These are phyloP conservation scores for Mortierella sp. DNA, from an alignment of 371 early-diverging fungal genomes.

Conservation along the genomic window DNA sequence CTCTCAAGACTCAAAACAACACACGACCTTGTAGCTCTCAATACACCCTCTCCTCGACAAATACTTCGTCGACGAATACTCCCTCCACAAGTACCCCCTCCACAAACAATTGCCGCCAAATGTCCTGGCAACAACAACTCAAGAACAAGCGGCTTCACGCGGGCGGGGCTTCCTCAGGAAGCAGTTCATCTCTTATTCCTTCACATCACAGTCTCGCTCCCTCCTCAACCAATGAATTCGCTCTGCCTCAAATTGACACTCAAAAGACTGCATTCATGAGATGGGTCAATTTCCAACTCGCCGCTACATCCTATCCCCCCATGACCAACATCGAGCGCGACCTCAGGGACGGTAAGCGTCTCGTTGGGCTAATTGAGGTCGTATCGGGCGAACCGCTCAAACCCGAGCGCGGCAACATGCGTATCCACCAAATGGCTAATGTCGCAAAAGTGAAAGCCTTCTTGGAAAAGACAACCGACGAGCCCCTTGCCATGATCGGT, in stretches of 20 bases:
- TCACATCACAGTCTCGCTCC: background rate
- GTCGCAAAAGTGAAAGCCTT: constrained; percentile 79
- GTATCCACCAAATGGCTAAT: constrained; percentile 89
- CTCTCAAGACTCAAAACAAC: background rate
- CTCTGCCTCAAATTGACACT: constrained; percentile 60
- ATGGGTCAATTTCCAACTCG: constrained; percentile 88
- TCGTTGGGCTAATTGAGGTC: constrained; percentile 71
- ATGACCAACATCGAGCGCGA: constrained; percentile 66
- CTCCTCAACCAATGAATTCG: constrained; percentile 16
- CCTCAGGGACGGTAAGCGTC: constrained; percentile 72
- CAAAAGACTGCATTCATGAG: constrained; percentile 85
- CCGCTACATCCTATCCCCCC: constrained; percentile 41
- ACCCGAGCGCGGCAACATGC: constrained; percentile 75
- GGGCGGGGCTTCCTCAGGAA: background rate
- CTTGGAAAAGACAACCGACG: constrained; percentile 71
- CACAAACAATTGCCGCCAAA: constrained; percentile 1
- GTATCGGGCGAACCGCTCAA: constrained; percentile 65
- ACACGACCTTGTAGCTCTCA: constrained; percentile 8
- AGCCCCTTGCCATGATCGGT: constrained; percentile 73
- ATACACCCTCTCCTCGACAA: background rate
- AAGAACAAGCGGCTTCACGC: constrained; percentile 43
- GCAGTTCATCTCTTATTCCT: background rate
- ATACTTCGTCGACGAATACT: constrained; percentile 3
- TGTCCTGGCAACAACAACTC: constrained; percentile 58
- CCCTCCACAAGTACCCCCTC: background rate